Evolutionary conservation across 179 eudicot genomes (phyloP), one percentile per base, ranked within the genome.

Genomic region (Kewa caespitosa): DNA sequence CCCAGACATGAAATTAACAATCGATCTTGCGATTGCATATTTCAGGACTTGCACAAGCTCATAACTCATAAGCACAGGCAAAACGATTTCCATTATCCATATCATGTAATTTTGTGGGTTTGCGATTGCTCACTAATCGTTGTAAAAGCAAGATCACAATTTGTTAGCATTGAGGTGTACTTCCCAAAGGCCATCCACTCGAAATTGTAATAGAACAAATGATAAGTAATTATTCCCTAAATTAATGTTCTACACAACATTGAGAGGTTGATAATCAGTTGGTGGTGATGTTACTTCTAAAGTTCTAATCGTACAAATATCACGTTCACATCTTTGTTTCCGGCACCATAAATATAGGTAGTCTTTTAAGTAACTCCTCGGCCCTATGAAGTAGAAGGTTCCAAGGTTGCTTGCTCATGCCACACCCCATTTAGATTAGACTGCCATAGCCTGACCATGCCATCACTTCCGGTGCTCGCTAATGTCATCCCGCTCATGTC

Each of bases 401-500:
- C 75, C 48, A 91, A 60, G 39, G 76, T 70, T 12, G 97, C 97
- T 78, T 94, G 97, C 76, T 93, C 87, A 55, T 91, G 98, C 99
- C 99, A 95, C 75, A 84, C 87, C 32, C 97, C 98, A 55, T 95
- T 95, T 43, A 95, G 72, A 83, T 93, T 90, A 20, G 97, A 91
- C 81, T 93, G 99, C 99, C 98, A 95, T 67, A 95, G 81, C 79
- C 86, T 90, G 48, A 92, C 97, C 68, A 81, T 63, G 17, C 96
- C 88, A 76, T 95, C 98, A 46, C 87, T 81, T 38, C 95, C 99
- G 0, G 90, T 86, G 54, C 91, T 86, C 27, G 99, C 99, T 60
- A 95, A 78, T 64, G 97, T 95, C 99, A 95, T 95, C 68, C 99
- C 99, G 46, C 99, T 95, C 95, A 95, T 90, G 79, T 95, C 99